Evolutionary conservation across 192 early-diverging fungal genomes (phyloP).

Genomic region (Dissophora ornata): DNA sequence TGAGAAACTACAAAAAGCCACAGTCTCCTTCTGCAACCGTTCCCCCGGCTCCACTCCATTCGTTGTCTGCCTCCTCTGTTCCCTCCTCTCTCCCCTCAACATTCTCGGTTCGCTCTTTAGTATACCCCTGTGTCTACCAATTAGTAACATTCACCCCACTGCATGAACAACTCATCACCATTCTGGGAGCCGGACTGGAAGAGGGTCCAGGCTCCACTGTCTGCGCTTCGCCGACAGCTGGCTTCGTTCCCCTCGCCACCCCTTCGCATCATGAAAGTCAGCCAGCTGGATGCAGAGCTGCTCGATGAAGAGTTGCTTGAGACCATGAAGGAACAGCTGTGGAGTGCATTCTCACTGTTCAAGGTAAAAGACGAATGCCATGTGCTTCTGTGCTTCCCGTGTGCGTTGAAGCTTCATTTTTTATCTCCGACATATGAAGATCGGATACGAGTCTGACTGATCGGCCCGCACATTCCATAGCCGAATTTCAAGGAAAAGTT

Average conservation of each 20-base stretch:
- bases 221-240: conserved; percentile 60
- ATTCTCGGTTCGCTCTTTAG: neutral
- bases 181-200: conserved; percentile 66
- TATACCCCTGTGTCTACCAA: neutral
- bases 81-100: neutral
- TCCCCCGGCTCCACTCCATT: neutral
- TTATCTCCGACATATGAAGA: conserved; percentile 15
- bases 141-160: neutral
- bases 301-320: conserved; percentile 81
- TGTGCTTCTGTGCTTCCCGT: neutral
- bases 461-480: conserved; percentile 44
- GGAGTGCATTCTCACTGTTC: conserved; percentile 75
- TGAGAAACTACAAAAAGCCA: conserved; percentile 3
- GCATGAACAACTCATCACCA: conserved; percentile 29
- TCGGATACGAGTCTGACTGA: neutral
- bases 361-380: conserved; percentile 68
- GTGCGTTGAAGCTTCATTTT: neutral
- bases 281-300: conserved; percentile 86
- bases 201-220: conserved; percentile 60
- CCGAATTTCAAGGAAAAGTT: conserved; percentile 68
- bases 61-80: neutral
- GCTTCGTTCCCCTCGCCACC: conserved; percentile 62
- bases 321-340: conserved; percentile 82
- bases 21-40: conserved; percentile 2
- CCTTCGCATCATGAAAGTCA: conserved; percentile 76